Conservation (phyloP, 208 protist species). For the Trypanosomatidae sp. region DNA sequence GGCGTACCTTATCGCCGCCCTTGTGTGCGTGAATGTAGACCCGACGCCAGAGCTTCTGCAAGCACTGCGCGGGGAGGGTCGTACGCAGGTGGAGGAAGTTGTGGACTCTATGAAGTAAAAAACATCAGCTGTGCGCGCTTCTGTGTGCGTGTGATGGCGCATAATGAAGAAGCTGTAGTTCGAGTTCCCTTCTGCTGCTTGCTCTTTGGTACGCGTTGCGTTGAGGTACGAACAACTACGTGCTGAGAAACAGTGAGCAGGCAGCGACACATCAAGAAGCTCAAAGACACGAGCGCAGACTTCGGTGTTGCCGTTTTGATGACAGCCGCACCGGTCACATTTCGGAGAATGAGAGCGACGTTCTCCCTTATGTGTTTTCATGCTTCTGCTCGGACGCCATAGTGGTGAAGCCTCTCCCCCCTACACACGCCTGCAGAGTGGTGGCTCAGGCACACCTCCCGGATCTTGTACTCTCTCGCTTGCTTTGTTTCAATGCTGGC, state of each 20-base stretch:
- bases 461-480: neutral
- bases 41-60: slow-evolving; percentile 39
- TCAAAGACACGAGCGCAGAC: neutral
- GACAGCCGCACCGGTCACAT: neutral
- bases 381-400: neutral
- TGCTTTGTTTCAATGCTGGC: neutral
- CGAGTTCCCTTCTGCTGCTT: neutral
- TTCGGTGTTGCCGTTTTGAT: neutral
- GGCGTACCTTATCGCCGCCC: slow-evolving; percentile 69
- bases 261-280: neutral
- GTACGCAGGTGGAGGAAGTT: neutral
- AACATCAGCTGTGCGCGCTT: neutral
- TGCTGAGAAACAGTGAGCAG: neutral
- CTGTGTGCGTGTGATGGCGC: neutral
- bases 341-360: neutral
- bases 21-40: slow-evolving; percentile 55
- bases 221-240: neutral
- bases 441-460: neutral
- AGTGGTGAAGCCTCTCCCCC: neutral
- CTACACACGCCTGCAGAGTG: neutral
- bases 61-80: slow-evolving; percentile 24
- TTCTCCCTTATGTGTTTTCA: neutral
- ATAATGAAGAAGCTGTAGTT: neutral
- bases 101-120: neutral
- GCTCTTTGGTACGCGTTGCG: neutral